Evolutionary conservation across 73 alveolate species (phyloP).

Genomic region (Breviolum minutum): DNA sequence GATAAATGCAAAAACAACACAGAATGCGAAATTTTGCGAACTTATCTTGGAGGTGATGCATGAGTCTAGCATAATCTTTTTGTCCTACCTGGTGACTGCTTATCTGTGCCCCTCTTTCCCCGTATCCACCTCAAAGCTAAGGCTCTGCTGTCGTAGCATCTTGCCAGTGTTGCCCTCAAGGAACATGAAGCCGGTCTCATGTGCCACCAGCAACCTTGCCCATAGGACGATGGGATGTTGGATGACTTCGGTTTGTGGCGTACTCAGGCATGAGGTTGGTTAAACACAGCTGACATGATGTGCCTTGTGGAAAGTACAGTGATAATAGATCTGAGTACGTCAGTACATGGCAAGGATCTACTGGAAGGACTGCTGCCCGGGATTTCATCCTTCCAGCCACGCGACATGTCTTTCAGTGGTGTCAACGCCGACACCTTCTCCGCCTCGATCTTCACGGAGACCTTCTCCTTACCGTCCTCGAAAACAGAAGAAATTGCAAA

Average conservation of each 20-base stretch:
- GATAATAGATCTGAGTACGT: neutral
- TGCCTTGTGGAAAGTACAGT: no score
- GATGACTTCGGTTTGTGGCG: no score
- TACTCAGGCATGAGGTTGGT: no score
- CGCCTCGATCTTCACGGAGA: constrained; percentile 26
- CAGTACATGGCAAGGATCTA: neutral
- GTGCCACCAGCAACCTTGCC: constrained; percentile 20
- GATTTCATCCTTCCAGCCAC: neutral
- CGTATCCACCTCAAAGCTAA: neutral
- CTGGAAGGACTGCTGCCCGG: no score
- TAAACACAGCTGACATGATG: no score
- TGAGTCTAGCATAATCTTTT: no score
- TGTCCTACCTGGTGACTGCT: no score
- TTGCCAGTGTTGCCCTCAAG: neutral
- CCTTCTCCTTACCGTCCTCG: neutral
- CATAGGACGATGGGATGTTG: no score
- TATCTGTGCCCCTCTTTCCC: no score
- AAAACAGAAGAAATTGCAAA: neutral
- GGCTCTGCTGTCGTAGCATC: neutral
- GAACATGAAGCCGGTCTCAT: constrained; percentile 53
- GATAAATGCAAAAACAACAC: no score
- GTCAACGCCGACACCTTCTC: constrained; percentile 27
- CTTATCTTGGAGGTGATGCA: no score
- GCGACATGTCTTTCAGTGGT: neutral
- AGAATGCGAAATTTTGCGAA: no score